Evolutionary conservation across 768 basidiomycete genomes (phyloP), one percentile per base, ranked within the genome.

Genomic region (Cystoderma amianthinum): DNA sequence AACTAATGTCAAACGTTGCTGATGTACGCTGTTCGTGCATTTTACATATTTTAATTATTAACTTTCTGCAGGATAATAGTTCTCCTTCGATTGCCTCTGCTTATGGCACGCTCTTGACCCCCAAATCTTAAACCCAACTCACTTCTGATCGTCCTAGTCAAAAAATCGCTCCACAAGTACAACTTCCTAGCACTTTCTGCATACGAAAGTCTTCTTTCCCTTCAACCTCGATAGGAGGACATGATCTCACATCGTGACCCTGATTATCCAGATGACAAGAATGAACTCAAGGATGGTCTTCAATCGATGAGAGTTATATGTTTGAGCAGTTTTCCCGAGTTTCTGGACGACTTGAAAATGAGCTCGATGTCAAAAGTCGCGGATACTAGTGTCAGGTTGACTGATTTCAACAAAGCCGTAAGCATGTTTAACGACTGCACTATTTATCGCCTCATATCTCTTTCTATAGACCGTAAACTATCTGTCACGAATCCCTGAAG

Each of bases 271-370:
- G 65, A 62, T 43, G 73, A 72, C 20, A 63, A 64, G 19, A 88
- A 88, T 48, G 87, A 87, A 49, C 59, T 86, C 35, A 82, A 77
- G 50, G 89, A 91, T 6, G 80, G 78, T 0, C 51, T 86, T 5
- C 75, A 78, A 38, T 62, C 73, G 4, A 62, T 92, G 7, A 67
- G 84, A 12, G 76, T 72, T 1, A 67, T 89, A 1, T 88, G 86
- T 52, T 59, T 91, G 44, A 69, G 89, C 33, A 88, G 84, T 39
- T 92, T 91, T 57, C 88, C 89, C 0, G 88, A 92, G 51, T 84
- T 86, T 48, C 56, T 92, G 35, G 85, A 79, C 13, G 86, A 91
- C 55, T 60, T 91, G 52, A 87, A 87, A 57, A 56, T 81, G 45
- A 79, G 79, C 1, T 74, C 72, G 2, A 54, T 69, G 32, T 60